Percentiles rank a stretch among this genome's conserved stretches.
phyloP scores from a whole-genome alignment of 2,329 filamentous ascomycete genomes.

The Phialocephala subalpina region DNA sequence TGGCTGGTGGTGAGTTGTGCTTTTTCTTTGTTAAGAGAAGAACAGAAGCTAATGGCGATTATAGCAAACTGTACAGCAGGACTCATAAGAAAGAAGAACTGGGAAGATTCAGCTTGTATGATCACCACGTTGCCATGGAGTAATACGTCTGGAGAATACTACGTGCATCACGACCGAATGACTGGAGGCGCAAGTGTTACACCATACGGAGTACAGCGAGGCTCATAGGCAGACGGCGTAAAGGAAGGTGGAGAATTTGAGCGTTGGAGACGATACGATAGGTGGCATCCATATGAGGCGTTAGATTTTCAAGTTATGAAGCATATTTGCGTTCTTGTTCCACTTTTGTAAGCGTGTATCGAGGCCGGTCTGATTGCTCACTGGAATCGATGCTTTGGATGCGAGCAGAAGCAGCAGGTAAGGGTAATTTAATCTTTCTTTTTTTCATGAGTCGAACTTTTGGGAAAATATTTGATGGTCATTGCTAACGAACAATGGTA shows the following conservation, averaged over 20 bases:
- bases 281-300: background rate
- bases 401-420: background rate
- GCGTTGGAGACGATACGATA: conserved; percentile 5
- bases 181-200: background rate
- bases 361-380: background rate
- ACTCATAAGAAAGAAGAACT: conserved; percentile 36
- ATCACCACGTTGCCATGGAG: conserved; percentile 28
- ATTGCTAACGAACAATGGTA: too few relatives aligned
- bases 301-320: background rate
- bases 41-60: conserved; percentile 22
- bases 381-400: background rate
- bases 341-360: background rate
- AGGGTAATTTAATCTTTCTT: background rate
- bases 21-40: background rate
- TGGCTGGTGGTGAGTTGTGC: conserved; percentile 74
- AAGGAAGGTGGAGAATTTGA: background rate
- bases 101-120: conserved; percentile 27
- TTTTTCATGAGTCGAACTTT: background rate
- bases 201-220: background rate
- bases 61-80: conserved; percentile 47
- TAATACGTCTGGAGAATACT: conserved; percentile 29
- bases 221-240: background rate
- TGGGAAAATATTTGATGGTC: background rate
- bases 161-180: conserved; percentile 8
- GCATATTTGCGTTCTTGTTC: background rate